Evolutionary conservation across 2,329 filamentous ascomycete genomes (phyloP), one percentile per base, ranked within the genome.

Genomic region (Colletotrichum sansevieriae): DNA sequence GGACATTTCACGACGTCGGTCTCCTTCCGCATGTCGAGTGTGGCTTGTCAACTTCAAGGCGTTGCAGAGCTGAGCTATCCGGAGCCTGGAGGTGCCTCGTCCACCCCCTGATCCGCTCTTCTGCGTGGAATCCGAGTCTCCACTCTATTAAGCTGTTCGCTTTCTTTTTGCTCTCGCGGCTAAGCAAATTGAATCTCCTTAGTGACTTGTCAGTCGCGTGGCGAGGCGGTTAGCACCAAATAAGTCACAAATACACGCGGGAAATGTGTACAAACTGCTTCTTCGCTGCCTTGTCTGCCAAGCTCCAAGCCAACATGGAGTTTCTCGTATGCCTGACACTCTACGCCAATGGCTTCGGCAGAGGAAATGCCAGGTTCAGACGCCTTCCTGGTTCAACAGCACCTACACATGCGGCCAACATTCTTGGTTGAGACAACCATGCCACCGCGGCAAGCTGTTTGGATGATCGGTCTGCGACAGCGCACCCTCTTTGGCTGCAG

Each of bases 101-200:
- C 43, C 35, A 44, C 35, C 22, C 54, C 62, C 46, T 55, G 47
- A 56, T 65, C 54, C 15, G 56, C 52, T 47, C 41, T 13, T 33
- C 18, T 22, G 33, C 15, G 29, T 52, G 25, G 54, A 35, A 64
- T 44, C 37, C 8, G 18, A 4, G 13, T 54, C 65, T 37, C 55
- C 65, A 68, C 55, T 49, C 33, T 54, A 55, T 43, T 51, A 65
- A 57, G 39, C 41, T 56, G 22, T 33, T 65, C 49, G 41, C 56
- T 69, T 66, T 65, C 62, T 65, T 60, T 65, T 65, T 65, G 25
- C 43, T 60, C 47, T 61, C 20, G 41, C 41, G 35, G 18, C 63
- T 61, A 60, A 66, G 62, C 62, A 60, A 18, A 39, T 33, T 46
- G 49, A 22, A 47, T 49, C 33, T 49, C 55, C 39, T 41, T 56